Conservation (phyloP, 2,329 filamentous ascomycete species). For the Fusarium camptoceras region DNA sequence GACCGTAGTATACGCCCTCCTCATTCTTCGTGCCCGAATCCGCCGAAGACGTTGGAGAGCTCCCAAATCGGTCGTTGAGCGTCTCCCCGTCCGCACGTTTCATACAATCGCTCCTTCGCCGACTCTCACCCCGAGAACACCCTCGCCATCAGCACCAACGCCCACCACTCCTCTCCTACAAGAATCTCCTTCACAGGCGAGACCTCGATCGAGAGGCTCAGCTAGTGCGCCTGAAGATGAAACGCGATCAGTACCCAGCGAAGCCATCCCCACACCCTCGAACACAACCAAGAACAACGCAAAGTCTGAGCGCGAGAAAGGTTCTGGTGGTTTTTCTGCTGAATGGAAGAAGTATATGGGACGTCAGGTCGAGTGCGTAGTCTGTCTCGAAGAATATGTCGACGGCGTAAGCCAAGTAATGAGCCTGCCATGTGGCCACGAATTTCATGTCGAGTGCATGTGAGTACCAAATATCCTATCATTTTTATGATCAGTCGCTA, state of each 20-base stretch:
- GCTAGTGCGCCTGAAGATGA: conserved; percentile 68
- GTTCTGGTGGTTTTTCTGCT: conserved; percentile 54
- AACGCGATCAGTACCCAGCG: conserved; percentile 58
- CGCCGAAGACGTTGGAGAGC: conserved; percentile 92
- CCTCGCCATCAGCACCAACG: conserved; percentile 74
- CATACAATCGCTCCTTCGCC: conserved; percentile 80
- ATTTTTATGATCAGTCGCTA: neutral
- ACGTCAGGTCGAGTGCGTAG: conserved; percentile 86
- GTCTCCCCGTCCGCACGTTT: conserved; percentile 94
- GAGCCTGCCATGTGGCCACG: conserved; percentile 96
- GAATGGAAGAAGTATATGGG: conserved; percentile 76
- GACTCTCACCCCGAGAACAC: conserved; percentile 63
- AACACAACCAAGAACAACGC: conserved; percentile 49
- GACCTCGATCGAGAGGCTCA: conserved; percentile 74
- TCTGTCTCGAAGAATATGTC: conserved; percentile 95
- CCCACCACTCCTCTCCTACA: conserved; percentile 85
- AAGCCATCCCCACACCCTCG: conserved; percentile 55
- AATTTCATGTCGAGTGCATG: conserved; percentile 99
- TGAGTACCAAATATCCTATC: conserved; percentile 64
- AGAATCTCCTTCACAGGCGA: conserved; percentile 62
- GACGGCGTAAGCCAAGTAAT: conserved; percentile 95
- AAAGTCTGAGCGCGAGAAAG: conserved; percentile 62
- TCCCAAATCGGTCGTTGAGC: conserved; percentile 96
- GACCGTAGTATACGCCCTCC: conserved; percentile 89
- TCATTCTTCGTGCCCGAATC: conserved; percentile 89